Evolutionary conservation across 176 grass and related monocot genomes (phyloP).

Genomic region (Sorghum bicolor): DNA sequence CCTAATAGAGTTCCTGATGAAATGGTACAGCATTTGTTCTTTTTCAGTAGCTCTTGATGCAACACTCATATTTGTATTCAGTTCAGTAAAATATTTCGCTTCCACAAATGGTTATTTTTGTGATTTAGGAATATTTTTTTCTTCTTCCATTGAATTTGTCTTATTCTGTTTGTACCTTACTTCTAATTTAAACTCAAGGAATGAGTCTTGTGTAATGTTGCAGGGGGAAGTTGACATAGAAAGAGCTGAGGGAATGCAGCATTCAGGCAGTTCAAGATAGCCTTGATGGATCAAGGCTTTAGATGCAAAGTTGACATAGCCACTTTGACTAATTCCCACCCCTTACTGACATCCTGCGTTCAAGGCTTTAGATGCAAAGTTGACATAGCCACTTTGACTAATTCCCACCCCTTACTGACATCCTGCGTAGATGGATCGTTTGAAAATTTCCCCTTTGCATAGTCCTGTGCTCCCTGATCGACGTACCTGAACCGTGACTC

Average conservation of each 20-base stretch:
- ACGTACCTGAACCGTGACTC: too few relatives aligned
- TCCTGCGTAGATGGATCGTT: background rate
- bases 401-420: background rate
- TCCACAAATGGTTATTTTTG: background rate
- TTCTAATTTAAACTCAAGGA: background rate
- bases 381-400: background rate
- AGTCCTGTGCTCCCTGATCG: background rate
- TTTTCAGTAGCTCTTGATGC: background rate
- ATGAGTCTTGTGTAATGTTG: background rate
- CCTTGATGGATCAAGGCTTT: background rate
- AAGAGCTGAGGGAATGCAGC: constrained; percentile 1
- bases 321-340: background rate
- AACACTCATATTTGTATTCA: background rate
- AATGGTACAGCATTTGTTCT: constrained; percentile 25
- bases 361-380: background rate
- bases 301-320: background rate
- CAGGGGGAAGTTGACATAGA: constrained; percentile 29
- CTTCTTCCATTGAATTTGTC: background rate
- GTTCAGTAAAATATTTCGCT: background rate
- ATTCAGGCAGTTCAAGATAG: constrained; percentile 15
- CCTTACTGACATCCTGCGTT: background rate
- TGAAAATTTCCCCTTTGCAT: background rate
- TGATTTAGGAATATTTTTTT: background rate
- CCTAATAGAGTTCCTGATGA: constrained; percentile 22
- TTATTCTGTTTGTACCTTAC: background rate